These are phyloP conservation scores for Candida odintsovae DNA, from an alignment of 805 yeast genomes.

Conservation along the genomic window DNA sequence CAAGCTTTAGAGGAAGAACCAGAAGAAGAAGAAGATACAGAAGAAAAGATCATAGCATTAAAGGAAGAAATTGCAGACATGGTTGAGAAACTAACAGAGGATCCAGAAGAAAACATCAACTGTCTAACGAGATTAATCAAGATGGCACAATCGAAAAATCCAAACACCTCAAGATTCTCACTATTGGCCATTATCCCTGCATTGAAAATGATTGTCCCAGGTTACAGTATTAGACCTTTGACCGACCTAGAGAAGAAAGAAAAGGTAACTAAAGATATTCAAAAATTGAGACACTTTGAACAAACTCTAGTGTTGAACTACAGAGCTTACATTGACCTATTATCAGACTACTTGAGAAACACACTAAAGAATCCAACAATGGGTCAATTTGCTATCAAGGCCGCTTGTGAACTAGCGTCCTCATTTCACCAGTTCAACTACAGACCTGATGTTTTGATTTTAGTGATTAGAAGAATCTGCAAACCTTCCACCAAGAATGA, in stretches of 20 bases:
- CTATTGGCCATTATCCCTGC: constrained; percentile 77
- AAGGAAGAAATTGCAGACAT: constrained; percentile 81
- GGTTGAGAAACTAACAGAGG: constrained; percentile 74
- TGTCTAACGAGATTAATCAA: constrained; percentile 60
- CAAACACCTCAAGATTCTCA: constrained; percentile 64
- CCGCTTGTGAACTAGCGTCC: constrained; percentile 71
- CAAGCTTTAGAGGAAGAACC: constrained; percentile 26
- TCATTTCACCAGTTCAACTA: constrained; percentile 76
- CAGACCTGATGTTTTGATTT: constrained; percentile 64
- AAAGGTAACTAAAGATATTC: constrained; percentile 78
- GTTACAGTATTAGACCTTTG: constrained; percentile 78
- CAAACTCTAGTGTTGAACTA: constrained; percentile 69
- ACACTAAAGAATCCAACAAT: constrained; percentile 30
- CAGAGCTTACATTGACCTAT: constrained; percentile 53
- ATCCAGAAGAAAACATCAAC: constrained; percentile 79
- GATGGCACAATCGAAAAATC: constrained; percentile 64
- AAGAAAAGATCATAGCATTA: constrained; percentile 50
- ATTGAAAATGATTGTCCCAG: constrained; percentile 81
- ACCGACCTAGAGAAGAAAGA: constrained; percentile 77
- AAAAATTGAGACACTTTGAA: constrained; percentile 72
- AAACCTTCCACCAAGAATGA: constrained; percentile 43
- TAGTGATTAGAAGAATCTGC: constrained; percentile 63
- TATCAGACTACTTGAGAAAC: constrained; percentile 38
- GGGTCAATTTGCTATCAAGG: constrained; percentile 61
- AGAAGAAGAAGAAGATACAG: constrained; percentile 39